A percentile compares a stretch with the other conserved stretches of the same genome.
phyloP scores from a whole-genome alignment of 352 stramenopile genomes.

The Sclerospora graminicola region DNA sequence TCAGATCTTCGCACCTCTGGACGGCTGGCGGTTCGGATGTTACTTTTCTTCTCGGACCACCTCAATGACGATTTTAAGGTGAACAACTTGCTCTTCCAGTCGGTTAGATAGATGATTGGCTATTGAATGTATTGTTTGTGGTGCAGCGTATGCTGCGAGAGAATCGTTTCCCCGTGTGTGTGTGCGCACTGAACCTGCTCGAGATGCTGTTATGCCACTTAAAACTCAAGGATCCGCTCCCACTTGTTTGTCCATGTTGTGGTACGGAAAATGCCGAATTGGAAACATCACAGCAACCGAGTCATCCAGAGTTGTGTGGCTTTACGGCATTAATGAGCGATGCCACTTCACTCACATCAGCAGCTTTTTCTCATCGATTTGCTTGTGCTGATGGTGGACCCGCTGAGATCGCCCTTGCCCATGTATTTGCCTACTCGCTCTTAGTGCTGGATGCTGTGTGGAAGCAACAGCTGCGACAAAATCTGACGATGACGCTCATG shows the following conservation, averaged over 20 bases:
- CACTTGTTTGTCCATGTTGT: constrained; percentile 56
- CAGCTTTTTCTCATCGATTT: constrained; percentile 28
- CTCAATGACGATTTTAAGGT: constrained; percentile 66
- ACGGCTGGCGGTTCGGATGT: constrained; percentile 46
- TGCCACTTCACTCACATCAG: constrained; percentile 25
- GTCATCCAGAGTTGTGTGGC: constrained; percentile 44
- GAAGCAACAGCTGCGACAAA: constrained; percentile 34
- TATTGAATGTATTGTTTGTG: background rate
- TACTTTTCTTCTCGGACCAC: constrained; percentile 58
- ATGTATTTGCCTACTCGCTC: constrained; percentile 55
- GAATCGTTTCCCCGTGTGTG: constrained; percentile 59
- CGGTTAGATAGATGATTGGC: constrained; percentile 3
- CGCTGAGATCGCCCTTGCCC: constrained; percentile 39
- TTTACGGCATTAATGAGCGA: constrained; percentile 39
- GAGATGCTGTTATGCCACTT: constrained; percentile 62
- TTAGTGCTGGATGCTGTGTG: constrained; percentile 50
- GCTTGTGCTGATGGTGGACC: constrained; percentile 26
- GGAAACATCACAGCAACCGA: constrained; percentile 39
- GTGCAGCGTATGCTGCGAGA: constrained; percentile 50
- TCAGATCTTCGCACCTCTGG: constrained; percentile 55
- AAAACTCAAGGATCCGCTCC: constrained; percentile 52
- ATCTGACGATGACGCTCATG: constrained; percentile 47
- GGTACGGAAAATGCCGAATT: constrained; percentile 56
- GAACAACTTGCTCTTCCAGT: background rate
- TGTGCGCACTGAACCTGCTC: constrained; percentile 52